Evolutionary conservation across 192 early-diverging fungal genomes (phyloP).

Genomic region (Rhizophlyctis rosea): DNA sequence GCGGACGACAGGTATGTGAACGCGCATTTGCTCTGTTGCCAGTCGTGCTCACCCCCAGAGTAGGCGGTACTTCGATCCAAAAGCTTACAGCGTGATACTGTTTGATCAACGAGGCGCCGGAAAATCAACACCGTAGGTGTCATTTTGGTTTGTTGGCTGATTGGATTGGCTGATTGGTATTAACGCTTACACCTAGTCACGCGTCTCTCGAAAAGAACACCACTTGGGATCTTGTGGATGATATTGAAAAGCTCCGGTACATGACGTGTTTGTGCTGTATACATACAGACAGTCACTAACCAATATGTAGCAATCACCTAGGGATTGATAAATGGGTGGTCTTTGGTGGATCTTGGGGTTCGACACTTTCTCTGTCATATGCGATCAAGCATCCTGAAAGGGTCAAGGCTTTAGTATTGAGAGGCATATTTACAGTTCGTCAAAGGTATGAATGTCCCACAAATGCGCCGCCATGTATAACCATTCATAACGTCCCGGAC

Average conservation of each 20-base stretch:
- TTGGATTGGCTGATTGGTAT: too few relatives aligned
- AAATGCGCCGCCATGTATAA: not conserved
- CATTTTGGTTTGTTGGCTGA: not conserved
- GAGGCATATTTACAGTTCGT: conserved; percentile 68
- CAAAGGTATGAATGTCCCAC: too few relatives aligned
- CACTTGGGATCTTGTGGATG: conserved; percentile 62
- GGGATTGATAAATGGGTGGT: conserved; percentile 71
- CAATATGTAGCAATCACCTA: conserved; percentile 37
- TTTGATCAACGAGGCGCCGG: conserved; percentile 69
- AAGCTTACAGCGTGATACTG: conserved; percentile 59
- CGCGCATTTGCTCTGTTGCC: not conserved
- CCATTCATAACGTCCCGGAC: conserved; percentile 28
- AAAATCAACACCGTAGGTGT: conserved; percentile 54
- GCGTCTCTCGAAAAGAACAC: conserved; percentile 64
- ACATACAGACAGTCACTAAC: not conserved
- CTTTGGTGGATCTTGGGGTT: conserved; percentile 73
- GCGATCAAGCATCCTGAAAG: conserved; percentile 56
- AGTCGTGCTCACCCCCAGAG: conserved; percentile 6
- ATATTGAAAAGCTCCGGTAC: conserved; percentile 60
- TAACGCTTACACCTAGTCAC: too few relatives aligned
- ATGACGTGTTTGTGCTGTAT: not conserved
- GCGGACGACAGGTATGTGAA: conserved; percentile 34
- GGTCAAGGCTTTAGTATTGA: conserved; percentile 64
- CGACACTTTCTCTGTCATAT: conserved; percentile 54
- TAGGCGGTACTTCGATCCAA: conserved; percentile 54